Evolutionary conservation across 139 green algal species (phyloP).

Genomic region (Chlorella sp.): DNA sequence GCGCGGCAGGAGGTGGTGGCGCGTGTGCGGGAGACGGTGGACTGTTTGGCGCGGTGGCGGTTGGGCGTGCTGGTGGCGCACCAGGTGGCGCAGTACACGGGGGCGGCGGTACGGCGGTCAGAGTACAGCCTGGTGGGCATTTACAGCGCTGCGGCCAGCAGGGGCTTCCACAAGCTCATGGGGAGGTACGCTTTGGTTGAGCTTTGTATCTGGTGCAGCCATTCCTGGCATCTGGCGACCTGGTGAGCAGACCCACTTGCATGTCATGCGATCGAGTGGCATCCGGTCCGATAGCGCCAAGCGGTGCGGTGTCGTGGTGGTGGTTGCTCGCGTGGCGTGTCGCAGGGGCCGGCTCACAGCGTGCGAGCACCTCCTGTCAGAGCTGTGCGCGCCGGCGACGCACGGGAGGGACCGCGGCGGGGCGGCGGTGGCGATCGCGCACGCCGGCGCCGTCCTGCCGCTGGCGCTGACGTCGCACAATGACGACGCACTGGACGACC

Average conservation of each 20-base stretch:
- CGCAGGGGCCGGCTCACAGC: neutral
- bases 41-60: neutral
- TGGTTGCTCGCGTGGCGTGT: too few species aligned
- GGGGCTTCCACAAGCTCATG: neutral
- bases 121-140: neutral
- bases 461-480: too few species aligned
- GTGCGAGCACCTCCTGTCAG: neutral
- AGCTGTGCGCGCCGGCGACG: neutral
- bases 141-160: neutral
- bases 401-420: too few species aligned
- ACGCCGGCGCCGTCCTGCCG: neutral
- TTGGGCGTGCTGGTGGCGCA: neutral
- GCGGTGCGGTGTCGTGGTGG: too few species aligned
- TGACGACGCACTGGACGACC: neutral
- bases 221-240: too few species aligned
- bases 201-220: too few species aligned
- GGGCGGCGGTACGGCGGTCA: too few species aligned
- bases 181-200: too few species aligned
- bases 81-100: neutral
- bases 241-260: too few species aligned
- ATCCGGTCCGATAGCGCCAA: too few species aligned
- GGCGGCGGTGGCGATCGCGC: neutral
- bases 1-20: neutral
- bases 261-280: too few species aligned
- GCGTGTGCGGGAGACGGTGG: neutral